Evolutionary conservation across 306 rosid species (phyloP).

Genomic region (Cucumis hystrix): DNA sequence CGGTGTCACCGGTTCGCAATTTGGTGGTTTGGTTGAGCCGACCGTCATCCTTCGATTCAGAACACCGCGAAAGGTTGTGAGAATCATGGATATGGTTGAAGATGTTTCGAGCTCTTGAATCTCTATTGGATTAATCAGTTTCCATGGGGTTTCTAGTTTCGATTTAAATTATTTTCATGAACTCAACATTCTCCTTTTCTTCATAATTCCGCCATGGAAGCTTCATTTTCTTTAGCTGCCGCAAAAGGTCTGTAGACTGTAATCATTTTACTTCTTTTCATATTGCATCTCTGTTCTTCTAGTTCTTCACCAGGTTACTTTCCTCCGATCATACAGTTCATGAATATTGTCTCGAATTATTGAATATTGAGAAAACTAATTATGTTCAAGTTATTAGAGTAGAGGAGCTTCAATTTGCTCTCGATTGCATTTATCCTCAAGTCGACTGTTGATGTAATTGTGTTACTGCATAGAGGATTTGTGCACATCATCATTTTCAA

Average conservation of each 20-base stretch:
- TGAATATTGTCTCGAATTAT: neutral
- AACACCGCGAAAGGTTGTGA: neutral
- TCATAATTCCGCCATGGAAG: conserved; percentile 37
- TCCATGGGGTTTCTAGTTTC: neutral
- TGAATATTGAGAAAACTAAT: neutral
- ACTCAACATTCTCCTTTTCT: neutral
- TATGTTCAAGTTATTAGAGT: neutral
- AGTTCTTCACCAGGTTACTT: conserved; percentile 10
- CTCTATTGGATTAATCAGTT: neutral
- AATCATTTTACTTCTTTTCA: neutral
- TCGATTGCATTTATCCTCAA: neutral
- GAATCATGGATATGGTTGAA: neutral
- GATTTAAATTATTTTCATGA: neutral
- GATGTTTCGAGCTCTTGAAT: neutral
- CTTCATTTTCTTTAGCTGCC: conserved; percentile 32
- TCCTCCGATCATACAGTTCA: neutral
- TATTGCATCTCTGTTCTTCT: neutral
- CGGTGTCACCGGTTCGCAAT: neutral
- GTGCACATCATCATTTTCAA: neutral
- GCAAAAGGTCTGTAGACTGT: neutral
- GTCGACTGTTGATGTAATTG: neutral
- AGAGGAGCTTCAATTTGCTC: neutral
- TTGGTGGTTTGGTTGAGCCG: neutral
- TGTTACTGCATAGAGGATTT: neutral
- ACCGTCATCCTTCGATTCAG: neutral